A percentile compares a stretch with the other conserved stretches of the same genome.
Conservation (phyloP, 2,329 filamentous ascomycete genomes). For the Calonectria pseudoturangicola region DNA sequence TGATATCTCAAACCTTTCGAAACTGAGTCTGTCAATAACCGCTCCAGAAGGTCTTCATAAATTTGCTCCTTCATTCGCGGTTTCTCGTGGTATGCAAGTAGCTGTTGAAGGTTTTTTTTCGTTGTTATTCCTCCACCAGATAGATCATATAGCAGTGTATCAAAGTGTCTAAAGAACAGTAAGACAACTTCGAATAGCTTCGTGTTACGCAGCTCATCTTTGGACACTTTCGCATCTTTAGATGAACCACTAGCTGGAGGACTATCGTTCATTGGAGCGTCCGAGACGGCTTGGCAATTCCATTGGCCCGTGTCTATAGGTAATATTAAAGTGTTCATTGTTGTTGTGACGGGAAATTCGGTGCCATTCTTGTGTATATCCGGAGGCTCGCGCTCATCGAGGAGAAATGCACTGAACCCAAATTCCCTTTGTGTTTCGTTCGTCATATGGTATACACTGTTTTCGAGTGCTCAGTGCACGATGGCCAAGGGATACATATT, state of each 20-base stretch:
- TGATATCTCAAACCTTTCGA: neutral
- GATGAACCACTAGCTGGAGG: neutral
- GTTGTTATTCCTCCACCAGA: neutral
- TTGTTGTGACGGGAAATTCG: neutral
- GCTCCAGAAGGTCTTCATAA: neutral
- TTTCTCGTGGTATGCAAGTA: neutral
- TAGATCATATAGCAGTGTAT: neutral
- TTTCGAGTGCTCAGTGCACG: neutral
- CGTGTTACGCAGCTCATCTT: neutral
- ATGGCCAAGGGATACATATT: neutral
- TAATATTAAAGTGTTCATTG: neutral
- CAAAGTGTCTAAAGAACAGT: neutral
- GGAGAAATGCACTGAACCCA: neutral
- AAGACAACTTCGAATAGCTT: neutral
- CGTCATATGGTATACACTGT: neutral
- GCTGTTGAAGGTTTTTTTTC: neutral
- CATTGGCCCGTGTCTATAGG: neutral
- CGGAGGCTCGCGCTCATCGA: neutral
- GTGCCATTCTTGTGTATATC: neutral
- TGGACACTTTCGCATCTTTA: neutral
- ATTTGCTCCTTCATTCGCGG: neutral
- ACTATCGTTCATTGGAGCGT: neutral
- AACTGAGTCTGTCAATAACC: rapidly evolving
- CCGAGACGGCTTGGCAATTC: too few species aligned
- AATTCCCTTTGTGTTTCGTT: neutral